Evolutionary conservation across 2,329 filamentous ascomycete genomes (phyloP), one percentile per base, ranked within the genome.

Genomic region (Sporothrix inflata): DNA sequence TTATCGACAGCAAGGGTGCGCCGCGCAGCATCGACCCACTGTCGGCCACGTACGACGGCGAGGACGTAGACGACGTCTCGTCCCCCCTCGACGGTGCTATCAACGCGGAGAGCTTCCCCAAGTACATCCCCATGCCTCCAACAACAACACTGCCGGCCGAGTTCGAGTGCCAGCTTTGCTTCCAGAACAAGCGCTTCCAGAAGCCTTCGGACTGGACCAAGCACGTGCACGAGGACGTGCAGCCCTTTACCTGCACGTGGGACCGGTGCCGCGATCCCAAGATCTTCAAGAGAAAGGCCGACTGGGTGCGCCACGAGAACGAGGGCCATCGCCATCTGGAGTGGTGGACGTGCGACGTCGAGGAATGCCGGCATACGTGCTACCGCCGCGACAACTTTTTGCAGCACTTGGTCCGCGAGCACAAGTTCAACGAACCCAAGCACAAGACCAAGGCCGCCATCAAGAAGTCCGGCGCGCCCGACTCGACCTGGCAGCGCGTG

Each of bases 141-240:
- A 91, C 93, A 2, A 86, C 84, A 72, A 87, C 88, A 19, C 85
- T 98, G 7, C 94, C 94, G 0, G 93, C 94, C 3, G 90, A 95
- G 78, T 95, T 97, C 74, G 94, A 98, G 82, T 98, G 94, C 76
- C 91, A 92, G 49, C 84, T 97, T 27, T 97, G 94, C 82, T 97
- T 93, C 83, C 89, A 91, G 76, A 87, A 90, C 69, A 97, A 96
- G 84, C 93, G 90, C 77, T 94, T 96, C 77, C 89, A 91, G 77
- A 97, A 97, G 80, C 94, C 94, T 19, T 97, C 94, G 0, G 94
- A 98, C 81, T 98, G 94, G 94, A 97, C 94, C 1, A 97, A 98
- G 80, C 94, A 98, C 78, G 93, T 98, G 0, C 93, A 97, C 77
- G 94, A 97, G 81, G 94, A 98, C 79, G 89, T 97, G 0, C 92